Conservation (phyloP, 768 basidiomycete genomes). For the Russula virescens region DNA sequence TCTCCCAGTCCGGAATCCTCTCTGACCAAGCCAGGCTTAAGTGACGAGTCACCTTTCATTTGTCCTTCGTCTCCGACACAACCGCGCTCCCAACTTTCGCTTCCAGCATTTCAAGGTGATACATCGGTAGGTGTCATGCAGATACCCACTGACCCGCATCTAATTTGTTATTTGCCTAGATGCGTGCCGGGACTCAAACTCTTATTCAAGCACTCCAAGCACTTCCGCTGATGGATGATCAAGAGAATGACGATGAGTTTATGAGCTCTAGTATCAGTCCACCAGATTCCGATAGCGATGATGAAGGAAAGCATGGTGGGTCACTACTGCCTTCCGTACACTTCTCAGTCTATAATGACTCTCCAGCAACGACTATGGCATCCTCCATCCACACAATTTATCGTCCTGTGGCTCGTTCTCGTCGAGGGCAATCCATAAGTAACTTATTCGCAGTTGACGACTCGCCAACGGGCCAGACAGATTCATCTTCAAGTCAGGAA, state of each 20-base stretch:
- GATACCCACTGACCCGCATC: slow-evolving; percentile 11
- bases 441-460: slow-evolving; percentile 18
- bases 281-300: slow-evolving; percentile 57
- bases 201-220: slow-evolving; percentile 86
- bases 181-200: slow-evolving; percentile 84
- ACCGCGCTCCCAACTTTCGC: slow-evolving; percentile 38
- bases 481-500: slow-evolving; percentile 3
- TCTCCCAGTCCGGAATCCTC: slow-evolving; percentile 7
- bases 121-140: slow-evolving; percentile 53
- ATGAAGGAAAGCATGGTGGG: slow-evolving; percentile 44
- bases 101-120: slow-evolving; percentile 55
- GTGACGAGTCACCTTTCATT: slow-evolving; percentile 63
- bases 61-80: slow-evolving; percentile 63
- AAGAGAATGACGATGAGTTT: slow-evolving; percentile 64
- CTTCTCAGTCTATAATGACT: background rate
- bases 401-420: slow-evolving; percentile 68
- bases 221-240: slow-evolving; percentile 66
- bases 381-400: slow-evolving; percentile 89
- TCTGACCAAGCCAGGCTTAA: slow-evolving; percentile 22
- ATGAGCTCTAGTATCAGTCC: slow-evolving; percentile 38
- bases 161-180: slow-evolving; percentile 39
- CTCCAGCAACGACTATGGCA: slow-evolving; percentile 48
- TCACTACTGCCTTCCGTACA: background rate
- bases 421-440: slow-evolving; percentile 34
- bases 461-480: slow-evolving; percentile 17